Evolutionary conservation across 2,329 filamentous ascomycete genomes (phyloP).

Genomic region (Talaromyces sp.): DNA sequence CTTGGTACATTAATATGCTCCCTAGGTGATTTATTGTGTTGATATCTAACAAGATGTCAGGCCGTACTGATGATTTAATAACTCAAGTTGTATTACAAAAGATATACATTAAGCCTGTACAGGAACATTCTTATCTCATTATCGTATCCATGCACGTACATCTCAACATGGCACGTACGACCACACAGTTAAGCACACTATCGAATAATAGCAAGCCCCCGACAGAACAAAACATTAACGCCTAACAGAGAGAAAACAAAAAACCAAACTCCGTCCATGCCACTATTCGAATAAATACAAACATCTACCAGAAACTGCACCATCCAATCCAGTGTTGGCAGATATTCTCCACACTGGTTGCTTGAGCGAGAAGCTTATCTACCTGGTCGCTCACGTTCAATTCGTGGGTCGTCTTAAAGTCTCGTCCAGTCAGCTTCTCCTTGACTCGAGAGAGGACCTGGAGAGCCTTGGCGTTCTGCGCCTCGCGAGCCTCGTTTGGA

Average conservation of each 20-base stretch:
- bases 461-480: slow-evolving; percentile 86
- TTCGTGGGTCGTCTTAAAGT: slow-evolving; percentile 84
- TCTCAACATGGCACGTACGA: not conserved
- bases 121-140: not conserved
- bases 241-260: not conserved
- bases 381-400: slow-evolving; percentile 83
- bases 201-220: not conserved
- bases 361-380: slow-evolving; percentile 88
- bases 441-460: slow-evolving; percentile 88
- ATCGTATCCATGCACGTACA: not conserved
- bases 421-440: slow-evolving; percentile 89
- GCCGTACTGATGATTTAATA: not conserved
- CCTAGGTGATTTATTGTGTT: too few species aligned
- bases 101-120: not conserved
- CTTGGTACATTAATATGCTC: too few species aligned
- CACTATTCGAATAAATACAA: not conserved
- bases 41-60: too few species aligned
- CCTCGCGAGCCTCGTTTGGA: slow-evolving; percentile 55
- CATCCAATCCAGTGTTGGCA: slow-evolving; percentile 99
- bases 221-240: slow-evolving; percentile 4
- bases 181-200: not conserved
- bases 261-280: not conserved
- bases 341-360: slow-evolving; percentile 92
- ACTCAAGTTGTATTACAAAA: not conserved
- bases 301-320: slow-evolving; percentile 86